These are phyloP conservation scores for Elaeis oleifera DNA, from an alignment of 202 grass and related monocot species.

Conservation along the genomic window DNA sequence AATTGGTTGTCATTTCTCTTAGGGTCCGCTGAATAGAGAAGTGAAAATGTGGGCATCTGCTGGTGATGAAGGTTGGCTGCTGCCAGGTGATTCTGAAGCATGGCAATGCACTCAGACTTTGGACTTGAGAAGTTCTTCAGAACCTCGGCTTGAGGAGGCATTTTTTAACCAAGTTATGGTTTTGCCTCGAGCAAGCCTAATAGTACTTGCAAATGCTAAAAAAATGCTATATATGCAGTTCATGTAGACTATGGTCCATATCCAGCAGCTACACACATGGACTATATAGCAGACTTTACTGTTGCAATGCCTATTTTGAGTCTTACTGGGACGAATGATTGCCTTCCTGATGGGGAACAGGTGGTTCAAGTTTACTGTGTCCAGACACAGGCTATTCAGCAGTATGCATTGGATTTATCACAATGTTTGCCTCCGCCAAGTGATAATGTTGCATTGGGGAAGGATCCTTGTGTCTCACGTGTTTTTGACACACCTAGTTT, in stretches of 20 bases:
- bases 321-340: conserved; percentile 64
- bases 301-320: conserved; percentile 97
- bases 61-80: conserved; percentile 73
- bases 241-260: conserved; percentile 69
- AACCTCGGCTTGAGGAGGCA: conserved; percentile 56
- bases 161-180: conserved; percentile 97
- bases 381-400: conserved; percentile 95
- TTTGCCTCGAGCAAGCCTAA: conserved; percentile 78
- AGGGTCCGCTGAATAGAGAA: conserved; percentile 84
- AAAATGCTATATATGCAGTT: conserved; percentile 91
- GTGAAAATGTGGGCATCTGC: conserved; percentile 84
- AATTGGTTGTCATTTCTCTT: conserved; percentile 14
- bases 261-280: conserved; percentile 65
- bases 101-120: conserved; percentile 84
- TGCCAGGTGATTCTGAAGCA: conserved; percentile 61
- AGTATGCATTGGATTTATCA: conserved; percentile 74
- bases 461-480: conserved; percentile 45
- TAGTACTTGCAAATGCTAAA: conserved; percentile 94
- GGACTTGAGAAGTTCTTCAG: conserved; percentile 74
- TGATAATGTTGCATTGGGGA: conserved; percentile 34
- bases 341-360: conserved; percentile 48
- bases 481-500: conserved; percentile 31
- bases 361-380: conserved; percentile 92
- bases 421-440: conserved; percentile 65
- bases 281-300: conserved; percentile 94